Evolutionary conservation across 495 filamentous ascomycete species (phyloP).

Genomic region (Schizothecium vesticola): DNA sequence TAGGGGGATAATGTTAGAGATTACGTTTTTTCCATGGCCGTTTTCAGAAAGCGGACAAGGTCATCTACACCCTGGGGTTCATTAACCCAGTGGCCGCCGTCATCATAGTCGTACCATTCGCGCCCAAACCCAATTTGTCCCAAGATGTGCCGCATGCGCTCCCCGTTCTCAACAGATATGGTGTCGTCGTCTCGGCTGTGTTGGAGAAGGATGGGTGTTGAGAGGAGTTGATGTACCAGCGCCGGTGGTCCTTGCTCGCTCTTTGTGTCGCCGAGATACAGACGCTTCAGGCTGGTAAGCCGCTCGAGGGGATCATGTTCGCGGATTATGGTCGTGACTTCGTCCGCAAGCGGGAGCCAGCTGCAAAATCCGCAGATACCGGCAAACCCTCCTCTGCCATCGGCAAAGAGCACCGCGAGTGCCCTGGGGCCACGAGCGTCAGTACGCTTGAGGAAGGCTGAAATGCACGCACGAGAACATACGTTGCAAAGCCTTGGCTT

Average conservation of each 20-base stretch:
- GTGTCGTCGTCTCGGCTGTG: conserved; percentile 2
- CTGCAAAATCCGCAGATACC: conserved; percentile 9
- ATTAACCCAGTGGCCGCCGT: conserved; percentile 13
- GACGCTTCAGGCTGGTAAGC: neutral
- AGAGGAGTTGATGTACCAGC: neutral
- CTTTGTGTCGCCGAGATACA: neutral
- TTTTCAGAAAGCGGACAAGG: conserved; percentile 3
- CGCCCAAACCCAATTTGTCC: neutral
- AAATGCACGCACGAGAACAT: neutral
- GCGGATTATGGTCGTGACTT: neutral
- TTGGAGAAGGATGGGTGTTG: conserved; percentile 8
- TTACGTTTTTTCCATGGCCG: neutral
- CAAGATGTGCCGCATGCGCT: neutral
- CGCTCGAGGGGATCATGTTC: neutral
- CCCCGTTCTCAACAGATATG: conserved; percentile 4
- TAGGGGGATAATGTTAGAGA: no score
- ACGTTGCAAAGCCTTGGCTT: conserved; percentile 16
- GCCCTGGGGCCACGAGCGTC: neutral
- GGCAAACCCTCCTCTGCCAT: conserved; percentile 6
- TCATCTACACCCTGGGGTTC: conserved; percentile 13
- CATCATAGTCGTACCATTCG: conserved; percentile 10
- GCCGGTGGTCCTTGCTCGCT: neutral
- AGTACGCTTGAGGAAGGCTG: neutral
- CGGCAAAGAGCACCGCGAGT: conserved; percentile 8
- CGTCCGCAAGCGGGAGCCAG: conserved; percentile 7